Base-by-base conservation (phyloP, 352 stramenopile genomes). In the Phytophthora pseudosyringae region DNA sequence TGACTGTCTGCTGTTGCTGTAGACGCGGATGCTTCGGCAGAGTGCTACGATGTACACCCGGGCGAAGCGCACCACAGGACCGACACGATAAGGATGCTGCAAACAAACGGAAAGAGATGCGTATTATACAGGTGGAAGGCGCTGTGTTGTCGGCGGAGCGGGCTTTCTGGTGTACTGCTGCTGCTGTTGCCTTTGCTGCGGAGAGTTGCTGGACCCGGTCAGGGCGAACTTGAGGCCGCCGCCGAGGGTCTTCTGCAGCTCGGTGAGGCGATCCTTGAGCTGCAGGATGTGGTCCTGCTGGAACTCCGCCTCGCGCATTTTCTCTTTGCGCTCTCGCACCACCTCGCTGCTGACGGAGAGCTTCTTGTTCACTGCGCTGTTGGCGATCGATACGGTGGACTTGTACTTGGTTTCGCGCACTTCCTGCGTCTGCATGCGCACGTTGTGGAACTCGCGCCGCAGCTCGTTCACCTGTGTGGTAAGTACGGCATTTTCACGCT, bases 401-500 rank as follows among this genome's bases (percentile, higher is more conserved):
- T 78, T 76, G 32, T 78, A 70, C 51, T 85, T 88, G 16, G 59
- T 60, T 15, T 84, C 78, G 8, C 81, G 79, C 3, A 89, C 43
- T 43, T 91, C 85, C 29, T 89, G 81, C 0, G 80, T 85, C 40
- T 88, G 76, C 80, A 93, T 89, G 55, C 88, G 83, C 46, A 88
- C 79, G 12, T 76, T 88, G 60, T 93, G 80, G 58, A 93, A 94
- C 65, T 95, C 86, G 6, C 86, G 80, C 5, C 88, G 82, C 26
- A 95, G 50, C 38, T 96, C 86, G 41, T 96, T 94, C 25, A 94
- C 88, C 57, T 96, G 83, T 0, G 67, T 90, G 3, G 86, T 96
- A 3, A 96, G 69, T 43, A 93, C 51, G 15, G 85, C 86, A 46
- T 96, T 94, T 55, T 96, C 86, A 8, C 88, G 86, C 67, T 94